Base-by-base conservation (phyloP, 331 rosid genomes). In the Acacia concinna region DNA sequence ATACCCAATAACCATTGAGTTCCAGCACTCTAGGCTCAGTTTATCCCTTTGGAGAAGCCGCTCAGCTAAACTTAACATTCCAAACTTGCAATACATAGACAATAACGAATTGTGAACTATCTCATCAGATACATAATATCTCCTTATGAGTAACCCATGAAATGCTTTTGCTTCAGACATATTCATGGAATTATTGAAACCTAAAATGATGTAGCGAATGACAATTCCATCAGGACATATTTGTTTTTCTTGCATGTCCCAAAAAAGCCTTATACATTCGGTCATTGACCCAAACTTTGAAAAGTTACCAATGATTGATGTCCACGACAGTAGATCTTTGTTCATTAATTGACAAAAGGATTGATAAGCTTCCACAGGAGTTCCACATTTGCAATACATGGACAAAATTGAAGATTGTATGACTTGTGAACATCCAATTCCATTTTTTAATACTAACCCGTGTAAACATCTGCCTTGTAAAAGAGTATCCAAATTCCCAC, bases 31-130 rank as follows among this genome's bases (percentile, higher is more conserved):
- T 51, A 27, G 62, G 82, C 74, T 80, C 68, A 54, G 79, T 66
- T 70, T 74, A 69, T 76, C 71, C 51, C 41, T 3, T 5, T 59
- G n/a, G 66, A 91, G 88, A 81, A 93, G 84, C 86, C 71, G 90
- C 75, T 93, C 90, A 6, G 93, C 92, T 68, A 80, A 78, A 81
- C 51, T 62, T 62, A 87, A 77, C 67, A 82, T 77, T 62, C 93
- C 97, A 83, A 88, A 86, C 72, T 90, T 93, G 85, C 93, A 89
- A 73, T 93, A 91, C 97, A 93, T 87, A 70, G 44, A 81, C 77
- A 93, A 41, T 52, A 93, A 75, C 20, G 93, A 79, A 85, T 88
- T 79, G 15, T 38, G 78, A 73, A 89, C 84, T 41, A 69, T 78
- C 71, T 76, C 83, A 81, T 73, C 75, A 28, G 44, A 32, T 30